Percentiles rank a stretch among this genome's conserved stretches.
Conservation (phyloP, 208 protist species). For the Tetramitus jugosus region DNA sequence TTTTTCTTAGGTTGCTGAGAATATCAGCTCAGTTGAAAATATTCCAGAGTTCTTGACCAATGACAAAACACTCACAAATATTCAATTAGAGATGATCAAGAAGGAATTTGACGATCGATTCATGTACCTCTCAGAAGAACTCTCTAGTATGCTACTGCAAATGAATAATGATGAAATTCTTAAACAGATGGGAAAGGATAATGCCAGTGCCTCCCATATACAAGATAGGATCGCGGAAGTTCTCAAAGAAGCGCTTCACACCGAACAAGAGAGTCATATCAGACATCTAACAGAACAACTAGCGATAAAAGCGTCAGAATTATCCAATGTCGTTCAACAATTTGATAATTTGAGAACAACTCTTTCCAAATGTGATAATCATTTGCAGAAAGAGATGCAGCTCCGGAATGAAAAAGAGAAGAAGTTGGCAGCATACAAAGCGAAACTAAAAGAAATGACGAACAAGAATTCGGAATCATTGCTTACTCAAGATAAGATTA, state of each 20-base stretch:
- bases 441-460: neutral
- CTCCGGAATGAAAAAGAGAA: neutral
- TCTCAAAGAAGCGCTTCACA: neutral
- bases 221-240: conserved; percentile 7
- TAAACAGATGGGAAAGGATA: conserved; percentile 12
- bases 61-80: neutral
- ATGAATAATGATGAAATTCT: conserved; percentile 9
- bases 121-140: neutral
- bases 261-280: neutral
- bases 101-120: neutral
- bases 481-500: too few species aligned
- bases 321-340: neutral
- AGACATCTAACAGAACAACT: neutral
- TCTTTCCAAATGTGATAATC: neutral
- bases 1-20: too few species aligned
- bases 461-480: too few species aligned
- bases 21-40: too few species aligned
- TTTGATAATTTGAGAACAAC: neutral
- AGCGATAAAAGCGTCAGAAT: neutral
- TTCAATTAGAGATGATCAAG: neutral
- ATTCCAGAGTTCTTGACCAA: too few species aligned
- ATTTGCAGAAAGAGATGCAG: neutral
- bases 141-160: neutral
- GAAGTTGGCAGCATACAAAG: neutral
- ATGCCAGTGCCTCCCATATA: neutral